A percentile compares a stretch with the other conserved stretches of the same genome.
phyloP scores from a whole-genome alignment of 2,329 filamentous ascomycete species.

The Hymenoscyphus repandus region DNA sequence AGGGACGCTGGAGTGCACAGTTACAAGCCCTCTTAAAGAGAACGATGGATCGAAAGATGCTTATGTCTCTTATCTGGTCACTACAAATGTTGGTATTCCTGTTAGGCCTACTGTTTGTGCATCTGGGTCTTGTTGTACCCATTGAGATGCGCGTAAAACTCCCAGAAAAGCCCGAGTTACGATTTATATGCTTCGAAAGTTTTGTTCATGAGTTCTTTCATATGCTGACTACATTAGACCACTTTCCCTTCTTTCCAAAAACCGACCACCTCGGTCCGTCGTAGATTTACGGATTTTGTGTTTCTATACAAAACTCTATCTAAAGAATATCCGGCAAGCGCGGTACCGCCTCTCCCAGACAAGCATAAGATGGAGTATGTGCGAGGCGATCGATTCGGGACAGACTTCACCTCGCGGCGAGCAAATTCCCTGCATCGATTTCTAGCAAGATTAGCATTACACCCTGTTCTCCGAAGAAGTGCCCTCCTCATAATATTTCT shows the following conservation, averaged over 20 bases:
- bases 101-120: background rate
- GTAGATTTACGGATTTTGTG: constrained; percentile 96
- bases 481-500: constrained; percentile 83
- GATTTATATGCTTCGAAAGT: background rate
- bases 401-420: constrained; percentile 84
- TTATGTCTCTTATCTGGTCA: constrained; percentile 93
- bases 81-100: constrained; percentile 64
- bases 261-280: constrained; percentile 70
- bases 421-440: constrained; percentile 91
- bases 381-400: constrained; percentile 87
- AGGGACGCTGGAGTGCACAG: constrained; percentile 77
- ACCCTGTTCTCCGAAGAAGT: constrained; percentile 81
- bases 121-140: background rate
- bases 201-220: background rate
- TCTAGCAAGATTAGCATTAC: constrained; percentile 76
- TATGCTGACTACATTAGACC: constrained; percentile 50
- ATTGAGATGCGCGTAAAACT: background rate
- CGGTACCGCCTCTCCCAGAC: constrained; percentile 90
- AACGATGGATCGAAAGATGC: constrained; percentile 95
- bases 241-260: constrained; percentile 92
- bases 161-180: background rate
- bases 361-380: constrained; percentile 99
- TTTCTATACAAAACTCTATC: constrained; percentile 90
- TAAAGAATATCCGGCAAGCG: constrained; percentile 84
- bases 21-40: constrained; percentile 84